Conservation (phyloP, 257 asterid genomes). For the Lavandula angustifolia region DNA sequence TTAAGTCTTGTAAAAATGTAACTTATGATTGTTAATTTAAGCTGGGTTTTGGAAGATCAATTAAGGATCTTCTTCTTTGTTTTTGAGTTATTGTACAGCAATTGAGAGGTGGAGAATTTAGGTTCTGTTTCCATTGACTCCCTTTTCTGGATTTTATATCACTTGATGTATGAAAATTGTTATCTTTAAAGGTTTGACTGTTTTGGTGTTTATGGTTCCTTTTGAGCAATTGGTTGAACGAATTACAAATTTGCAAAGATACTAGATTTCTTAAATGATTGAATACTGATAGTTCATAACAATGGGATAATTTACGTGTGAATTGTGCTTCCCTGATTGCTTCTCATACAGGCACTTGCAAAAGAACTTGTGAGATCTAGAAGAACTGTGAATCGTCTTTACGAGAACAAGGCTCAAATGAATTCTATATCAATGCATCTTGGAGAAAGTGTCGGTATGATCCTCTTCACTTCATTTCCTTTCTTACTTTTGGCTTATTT, state of each 20-base stretch:
- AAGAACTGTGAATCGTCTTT: conserved; percentile 76
- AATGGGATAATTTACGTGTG: not conserved
- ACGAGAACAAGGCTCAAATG: conserved; percentile 94
- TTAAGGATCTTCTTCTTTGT: not conserved
- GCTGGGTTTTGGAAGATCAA: not conserved
- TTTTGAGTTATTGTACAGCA: not conserved
- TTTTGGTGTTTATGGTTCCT: not conserved
- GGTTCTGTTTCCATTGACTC: not conserved
- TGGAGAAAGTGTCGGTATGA: conserved; percentile 91
- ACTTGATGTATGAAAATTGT: not conserved
- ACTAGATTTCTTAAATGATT: not conserved
- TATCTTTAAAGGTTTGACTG: not conserved
- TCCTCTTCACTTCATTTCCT: conserved; percentile 25
- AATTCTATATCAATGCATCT: conserved; percentile 96
- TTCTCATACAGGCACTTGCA: conserved; percentile 70
- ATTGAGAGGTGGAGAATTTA: not conserved
- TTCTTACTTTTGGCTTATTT: conserved; percentile 2
- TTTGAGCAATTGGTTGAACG: not conserved
- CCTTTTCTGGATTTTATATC: not conserved
- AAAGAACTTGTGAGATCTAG: conserved; percentile 88
- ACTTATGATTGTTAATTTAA: not conserved
- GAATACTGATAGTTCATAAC: not conserved
- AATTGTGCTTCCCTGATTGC: conserved; percentile 19
- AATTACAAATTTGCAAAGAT: not conserved
- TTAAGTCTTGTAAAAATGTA: not conserved